phyloP scores from a whole-genome alignment of 2,329 filamentous ascomycete species.

The Ramichloridium luteum region DNA sequence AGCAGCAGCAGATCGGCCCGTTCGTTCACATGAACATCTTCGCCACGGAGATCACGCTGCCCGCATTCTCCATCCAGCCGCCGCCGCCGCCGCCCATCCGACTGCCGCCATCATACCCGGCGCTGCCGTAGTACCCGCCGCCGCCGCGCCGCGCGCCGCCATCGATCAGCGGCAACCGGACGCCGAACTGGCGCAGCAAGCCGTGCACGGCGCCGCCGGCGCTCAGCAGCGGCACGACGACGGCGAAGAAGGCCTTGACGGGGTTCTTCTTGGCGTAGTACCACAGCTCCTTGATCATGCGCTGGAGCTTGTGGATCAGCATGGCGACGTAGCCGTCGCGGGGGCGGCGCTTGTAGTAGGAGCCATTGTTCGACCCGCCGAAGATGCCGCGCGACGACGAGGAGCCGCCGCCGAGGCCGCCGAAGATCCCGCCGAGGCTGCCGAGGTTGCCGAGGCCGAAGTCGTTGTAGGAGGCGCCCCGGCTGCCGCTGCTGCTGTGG shows the following conservation, averaged over 20 bases:
- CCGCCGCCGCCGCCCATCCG: slow-evolving; percentile 21
- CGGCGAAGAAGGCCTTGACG: slow-evolving; percentile 75
- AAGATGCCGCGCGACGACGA: slow-evolving; percentile 20
- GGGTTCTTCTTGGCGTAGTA: slow-evolving; percentile 75
- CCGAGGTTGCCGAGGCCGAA: slow-evolving; percentile 13
- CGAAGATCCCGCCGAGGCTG: slow-evolving; percentile 21
- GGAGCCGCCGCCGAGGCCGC: slow-evolving; percentile 6
- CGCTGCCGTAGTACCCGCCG: slow-evolving; percentile 34
- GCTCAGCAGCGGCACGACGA: slow-evolving; percentile 77
- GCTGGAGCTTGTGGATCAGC: slow-evolving; percentile 62
- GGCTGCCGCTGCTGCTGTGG: slow-evolving; percentile 10
- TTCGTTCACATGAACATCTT: slow-evolving; percentile 43
- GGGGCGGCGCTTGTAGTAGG: slow-evolving; percentile 65
- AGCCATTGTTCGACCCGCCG: slow-evolving; percentile 35
- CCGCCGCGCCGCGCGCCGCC: slow-evolving; percentile 17
- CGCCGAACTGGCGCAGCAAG: slow-evolving; percentile 64
- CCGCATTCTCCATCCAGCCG: slow-evolving; percentile 34
- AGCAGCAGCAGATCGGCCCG: too few relatives aligned
- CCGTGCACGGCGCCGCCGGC: slow-evolving; percentile 65
- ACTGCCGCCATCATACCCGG: slow-evolving; percentile 30
- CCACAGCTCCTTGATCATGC: slow-evolving; percentile 66
- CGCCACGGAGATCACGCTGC: slow-evolving; percentile 38
- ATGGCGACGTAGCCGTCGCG: slow-evolving; percentile 66
- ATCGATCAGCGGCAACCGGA: slow-evolving; percentile 54
- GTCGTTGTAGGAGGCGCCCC: slow-evolving; percentile 15